Evolutionary conservation across 805 yeast species (phyloP), one percentile per base, ranked within the genome.

Genomic region (Candida takata): DNA sequence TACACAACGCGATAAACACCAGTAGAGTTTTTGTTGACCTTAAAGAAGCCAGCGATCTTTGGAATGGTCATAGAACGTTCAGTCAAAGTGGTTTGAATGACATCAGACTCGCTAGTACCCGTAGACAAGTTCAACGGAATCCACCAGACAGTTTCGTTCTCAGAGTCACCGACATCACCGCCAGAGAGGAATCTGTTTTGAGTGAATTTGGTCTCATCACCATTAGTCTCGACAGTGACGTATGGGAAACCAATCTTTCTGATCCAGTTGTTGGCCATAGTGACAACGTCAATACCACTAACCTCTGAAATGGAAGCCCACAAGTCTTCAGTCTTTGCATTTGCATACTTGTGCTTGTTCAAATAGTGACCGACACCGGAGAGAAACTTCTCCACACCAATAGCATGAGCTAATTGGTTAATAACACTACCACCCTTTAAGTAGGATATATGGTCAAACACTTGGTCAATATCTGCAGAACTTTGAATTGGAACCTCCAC

Each of bases 401-500:
- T 64, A 73, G 84, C 77, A 46, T 70, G 71, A 24, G 85, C 75
- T 45, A 83, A 69, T 87, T 81, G 84, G 55, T 84, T 74, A 56
- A 82, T 70, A 40, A 81, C 68, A 19, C 84, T 72, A n/a, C 88
- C 79, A 50, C 95, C 95, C 59, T 84, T 84, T 31, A 79, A 65
- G 57, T 84, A 84, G 12, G 92, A 82, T 45, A 84, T 84, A 33
- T 85, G 83, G 56, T 84, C 94, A 56, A 84, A 84, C 42, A 84
- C 80, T 64, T 84, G 92, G 57, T 81, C 82, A 49, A 84, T 80
- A 53, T 84, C 88, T 45, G 75, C 78, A 13, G 86, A 85, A 40
- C 73, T 70, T 55, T 74, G 71, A 27, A 84, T 84, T 19, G 90
- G 87, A 24, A 84, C 88, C 58, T 84, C 88, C 47, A 84, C 78